Evolutionary conservation across 1,284 basidiomycete genomes (phyloP).

Genomic region (Ceratobasidium papillatum): DNA sequence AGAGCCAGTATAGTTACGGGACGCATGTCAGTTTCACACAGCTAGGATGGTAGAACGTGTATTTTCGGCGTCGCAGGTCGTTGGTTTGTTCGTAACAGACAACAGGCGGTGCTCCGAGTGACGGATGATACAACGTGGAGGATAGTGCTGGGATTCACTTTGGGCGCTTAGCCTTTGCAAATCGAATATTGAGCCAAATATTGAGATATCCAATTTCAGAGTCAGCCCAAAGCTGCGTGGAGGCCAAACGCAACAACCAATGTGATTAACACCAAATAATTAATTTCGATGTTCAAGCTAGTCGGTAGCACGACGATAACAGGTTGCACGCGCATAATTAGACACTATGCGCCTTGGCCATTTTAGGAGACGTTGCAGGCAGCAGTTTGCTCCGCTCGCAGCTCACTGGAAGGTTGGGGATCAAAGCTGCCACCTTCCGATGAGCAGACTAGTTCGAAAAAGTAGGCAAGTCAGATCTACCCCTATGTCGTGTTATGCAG

Average conservation of each 20-base stretch:
- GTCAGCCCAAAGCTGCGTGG: constrained; percentile 5
- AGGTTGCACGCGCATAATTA: constrained; percentile 10
- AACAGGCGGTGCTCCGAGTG: constrained; percentile 10
- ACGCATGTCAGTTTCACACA: constrained; percentile 34
- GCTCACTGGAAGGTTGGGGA: constrained; percentile 7
- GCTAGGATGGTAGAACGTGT: constrained; percentile 3
- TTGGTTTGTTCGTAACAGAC: constrained; percentile 26
- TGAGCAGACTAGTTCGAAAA: constrained; percentile 30
- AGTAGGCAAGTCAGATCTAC: constrained; percentile 10
- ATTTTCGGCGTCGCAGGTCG: constrained; percentile 14
- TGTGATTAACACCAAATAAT: constrained; percentile 23
- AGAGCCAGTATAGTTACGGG: constrained; percentile 13
- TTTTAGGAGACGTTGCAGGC: constrained; percentile 7
- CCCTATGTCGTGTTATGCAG: neutral
- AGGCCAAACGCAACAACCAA: constrained; percentile 13
- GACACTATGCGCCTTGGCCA: constrained; percentile 21
- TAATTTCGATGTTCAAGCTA: constrained; percentile 10
- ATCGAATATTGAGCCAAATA: neutral
- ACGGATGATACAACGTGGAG: constrained; percentile 29
- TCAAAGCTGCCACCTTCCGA: constrained; percentile 35
- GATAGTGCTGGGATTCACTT: neutral
- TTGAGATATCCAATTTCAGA: constrained; percentile 3
- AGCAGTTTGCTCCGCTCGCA: constrained; percentile 14
- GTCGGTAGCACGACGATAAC: neutral
- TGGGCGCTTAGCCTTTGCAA: constrained; percentile 31